A percentile compares a stretch with the other conserved stretches of the same genome.
Evolutionary conservation across 2,329 filamentous ascomycete species (phyloP).

Genomic region (Fusarium coffeatum): DNA sequence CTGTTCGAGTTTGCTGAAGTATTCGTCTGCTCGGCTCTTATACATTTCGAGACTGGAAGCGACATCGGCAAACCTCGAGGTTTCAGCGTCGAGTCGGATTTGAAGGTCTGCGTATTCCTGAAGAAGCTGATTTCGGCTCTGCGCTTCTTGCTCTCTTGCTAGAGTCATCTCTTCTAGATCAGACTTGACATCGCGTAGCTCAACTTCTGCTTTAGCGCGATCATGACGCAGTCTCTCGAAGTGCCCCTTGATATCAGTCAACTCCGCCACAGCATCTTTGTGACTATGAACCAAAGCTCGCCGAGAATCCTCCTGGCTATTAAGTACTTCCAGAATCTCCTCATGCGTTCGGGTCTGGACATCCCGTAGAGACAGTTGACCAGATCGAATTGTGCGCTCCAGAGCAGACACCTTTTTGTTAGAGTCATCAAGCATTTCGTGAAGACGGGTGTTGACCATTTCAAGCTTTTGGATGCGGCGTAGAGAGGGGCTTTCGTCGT

Average conservation of each 20-base stretch:
- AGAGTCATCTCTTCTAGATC: constrained; percentile 84
- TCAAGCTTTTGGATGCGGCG: constrained; percentile 91
- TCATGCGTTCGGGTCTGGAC: constrained; percentile 94
- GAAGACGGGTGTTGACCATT: constrained; percentile 88
- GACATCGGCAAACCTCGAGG: constrained; percentile 85
- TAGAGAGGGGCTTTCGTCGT: constrained; percentile 82
- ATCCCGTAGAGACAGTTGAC: constrained; percentile 88
- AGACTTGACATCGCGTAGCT: constrained; percentile 84
- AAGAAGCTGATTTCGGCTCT: constrained; percentile 87
- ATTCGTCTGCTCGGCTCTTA: constrained; percentile 92
- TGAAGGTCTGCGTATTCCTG: constrained; percentile 95
- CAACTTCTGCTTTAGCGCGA: constrained; percentile 82
- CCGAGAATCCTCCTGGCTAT: constrained; percentile 90
- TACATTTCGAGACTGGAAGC: constrained; percentile 87
- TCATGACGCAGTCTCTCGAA: constrained; percentile 89
- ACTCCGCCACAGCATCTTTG: constrained; percentile 84
- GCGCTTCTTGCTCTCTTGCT: constrained; percentile 85
- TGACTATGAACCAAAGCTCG: constrained; percentile 84
- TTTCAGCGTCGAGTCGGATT: constrained; percentile 89
- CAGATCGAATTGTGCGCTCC: constrained; percentile 86
- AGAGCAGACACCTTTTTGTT: constrained; percentile 89
- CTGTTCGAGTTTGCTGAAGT: constrained; percentile 96
- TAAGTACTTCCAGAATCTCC: constrained; percentile 91
- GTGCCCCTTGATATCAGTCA: constrained; percentile 86
- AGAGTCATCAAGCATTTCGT: constrained; percentile 95